Percentiles rank a stretch among this genome's conserved stretches.
phyloP scores from a whole-genome alignment of 2,329 filamentous ascomycete species.

The Apiospora rasikravindrae region DNA sequence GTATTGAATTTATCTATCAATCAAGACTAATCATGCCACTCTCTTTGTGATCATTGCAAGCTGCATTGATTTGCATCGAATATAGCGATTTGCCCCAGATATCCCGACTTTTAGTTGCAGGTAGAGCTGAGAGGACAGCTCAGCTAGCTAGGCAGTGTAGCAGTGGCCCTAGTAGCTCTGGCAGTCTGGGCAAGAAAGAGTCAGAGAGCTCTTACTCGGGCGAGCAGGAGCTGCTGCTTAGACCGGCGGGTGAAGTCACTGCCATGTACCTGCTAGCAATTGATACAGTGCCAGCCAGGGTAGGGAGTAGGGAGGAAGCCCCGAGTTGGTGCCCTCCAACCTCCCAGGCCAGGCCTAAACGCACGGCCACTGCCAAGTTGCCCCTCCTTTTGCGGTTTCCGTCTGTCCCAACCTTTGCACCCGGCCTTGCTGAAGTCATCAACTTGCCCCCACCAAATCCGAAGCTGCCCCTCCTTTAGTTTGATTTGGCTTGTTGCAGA shows the following conservation, averaged over 20 bases:
- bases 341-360: too few species aligned
- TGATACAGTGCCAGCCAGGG: constrained; percentile 12
- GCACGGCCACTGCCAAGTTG: neutral
- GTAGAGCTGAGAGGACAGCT: neutral
- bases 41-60: too few species aligned
- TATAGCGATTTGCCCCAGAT: neutral
- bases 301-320: too few species aligned
- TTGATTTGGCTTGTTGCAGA: constrained; percentile 11
- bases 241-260: neutral
- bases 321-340: neutral
- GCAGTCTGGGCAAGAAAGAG: too few species aligned
- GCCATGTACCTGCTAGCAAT: constrained; percentile 15
- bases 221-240: neutral
- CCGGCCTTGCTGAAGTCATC: constrained; percentile 15
- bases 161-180: neutral
- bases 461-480: constrained; percentile 5
- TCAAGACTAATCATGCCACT: too few species aligned
- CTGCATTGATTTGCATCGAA: neutral
- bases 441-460: constrained; percentile 4
- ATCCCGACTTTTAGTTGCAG: neutral
- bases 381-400: neutral
- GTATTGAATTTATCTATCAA: too few species aligned
- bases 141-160: neutral
- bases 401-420: constrained; percentile 16
- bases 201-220: too few species aligned